Evolutionary conservation across 2,329 filamentous ascomycete species (phyloP).

Genomic region (Fusarium falciforme): DNA sequence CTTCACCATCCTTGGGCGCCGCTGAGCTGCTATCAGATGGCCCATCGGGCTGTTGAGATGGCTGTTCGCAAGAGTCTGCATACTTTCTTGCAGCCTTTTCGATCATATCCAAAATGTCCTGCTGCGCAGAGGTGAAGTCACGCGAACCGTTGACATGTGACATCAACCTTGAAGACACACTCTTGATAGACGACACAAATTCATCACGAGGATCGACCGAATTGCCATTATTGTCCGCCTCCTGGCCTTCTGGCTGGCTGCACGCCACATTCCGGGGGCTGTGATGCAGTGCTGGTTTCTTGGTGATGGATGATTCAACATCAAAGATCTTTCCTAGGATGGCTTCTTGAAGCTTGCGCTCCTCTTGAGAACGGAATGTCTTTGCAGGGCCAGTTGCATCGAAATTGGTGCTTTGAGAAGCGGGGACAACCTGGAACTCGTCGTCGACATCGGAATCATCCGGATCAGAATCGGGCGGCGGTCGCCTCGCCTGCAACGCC

Average conservation of each 20-base stretch:
- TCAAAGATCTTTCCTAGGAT: slow-evolving; percentile 65
- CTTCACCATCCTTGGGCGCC: slow-evolving; percentile 12
- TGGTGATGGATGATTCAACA: slow-evolving; percentile 55
- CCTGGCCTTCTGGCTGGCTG: slow-evolving; percentile 30
- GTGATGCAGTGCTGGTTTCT: slow-evolving; percentile 48
- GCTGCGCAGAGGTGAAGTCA: slow-evolving; percentile 51
- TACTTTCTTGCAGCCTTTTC: slow-evolving; percentile 64
- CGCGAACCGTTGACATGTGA: slow-evolving; percentile 52
- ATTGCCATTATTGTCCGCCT: slow-evolving; percentile 29
- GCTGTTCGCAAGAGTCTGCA: slow-evolving; percentile 52
- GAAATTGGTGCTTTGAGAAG: slow-evolving; percentile 45
- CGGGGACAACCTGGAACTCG: slow-evolving; percentile 61
- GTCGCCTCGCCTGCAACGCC: slow-evolving; percentile 55
- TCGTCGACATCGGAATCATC: slow-evolving; percentile 67
- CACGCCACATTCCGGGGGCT: slow-evolving; percentile 32
- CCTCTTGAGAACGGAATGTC: slow-evolving; percentile 61
- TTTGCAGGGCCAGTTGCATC: slow-evolving; percentile 58
- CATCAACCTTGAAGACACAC: slow-evolving; percentile 57
- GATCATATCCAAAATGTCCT: slow-evolving; percentile 63
- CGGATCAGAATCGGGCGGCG: slow-evolving; percentile 52
- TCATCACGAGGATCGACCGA: slow-evolving; percentile 44
- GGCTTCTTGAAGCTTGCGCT: slow-evolving; percentile 65
- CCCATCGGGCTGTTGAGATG: slow-evolving; percentile 27
- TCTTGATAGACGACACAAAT: slow-evolving; percentile 51
- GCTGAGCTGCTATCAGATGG: slow-evolving; percentile 10